Evolutionary conservation across 2,329 filamentous ascomycete genomes (phyloP).

Genomic region (Trichophyton equinum): DNA sequence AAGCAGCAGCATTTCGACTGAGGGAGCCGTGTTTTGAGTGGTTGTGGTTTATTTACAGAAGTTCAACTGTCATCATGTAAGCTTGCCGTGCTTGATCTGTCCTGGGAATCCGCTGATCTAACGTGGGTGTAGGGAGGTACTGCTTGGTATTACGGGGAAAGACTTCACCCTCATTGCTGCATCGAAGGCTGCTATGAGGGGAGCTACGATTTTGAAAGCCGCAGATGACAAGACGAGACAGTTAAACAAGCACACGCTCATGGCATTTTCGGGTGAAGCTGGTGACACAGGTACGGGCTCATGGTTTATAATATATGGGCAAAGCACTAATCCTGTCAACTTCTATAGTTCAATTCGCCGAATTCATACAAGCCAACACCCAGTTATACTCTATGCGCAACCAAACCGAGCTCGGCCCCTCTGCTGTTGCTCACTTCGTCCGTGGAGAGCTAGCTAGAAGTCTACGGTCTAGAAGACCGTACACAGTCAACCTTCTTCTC

Average conservation of each 20-base stretch:
- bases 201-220: slow-evolving; percentile 87
- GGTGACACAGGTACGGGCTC: slow-evolving; percentile 65
- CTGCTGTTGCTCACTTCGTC: slow-evolving; percentile 83
- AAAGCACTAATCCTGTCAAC: background rate
- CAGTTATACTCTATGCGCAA: slow-evolving; percentile 99
- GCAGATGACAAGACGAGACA: slow-evolving; percentile 90
- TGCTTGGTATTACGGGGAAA: slow-evolving; percentile 96
- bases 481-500: slow-evolving; percentile 91
- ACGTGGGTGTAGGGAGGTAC: slow-evolving; percentile 62
- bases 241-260: slow-evolving; percentile 85
- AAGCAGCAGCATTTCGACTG: background rate
- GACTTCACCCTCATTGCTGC: slow-evolving; percentile 97
- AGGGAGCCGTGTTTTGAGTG: background rate
- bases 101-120: background rate
- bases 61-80: background rate
- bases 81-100: background rate
- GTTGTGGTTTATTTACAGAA: background rate
- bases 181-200: slow-evolving; percentile 96
- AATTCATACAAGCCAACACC: slow-evolving; percentile 97
- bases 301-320: background rate
- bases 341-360: slow-evolving; percentile 80
- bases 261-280: slow-evolving; percentile 91
- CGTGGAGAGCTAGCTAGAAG: slow-evolving; percentile 84
- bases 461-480: slow-evolving; percentile 81
- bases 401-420: slow-evolving; percentile 78